These are phyloP conservation scores for Glebionis coronaria DNA, from an alignment of 129 eudicot genomes.

Conservation along the genomic window DNA sequence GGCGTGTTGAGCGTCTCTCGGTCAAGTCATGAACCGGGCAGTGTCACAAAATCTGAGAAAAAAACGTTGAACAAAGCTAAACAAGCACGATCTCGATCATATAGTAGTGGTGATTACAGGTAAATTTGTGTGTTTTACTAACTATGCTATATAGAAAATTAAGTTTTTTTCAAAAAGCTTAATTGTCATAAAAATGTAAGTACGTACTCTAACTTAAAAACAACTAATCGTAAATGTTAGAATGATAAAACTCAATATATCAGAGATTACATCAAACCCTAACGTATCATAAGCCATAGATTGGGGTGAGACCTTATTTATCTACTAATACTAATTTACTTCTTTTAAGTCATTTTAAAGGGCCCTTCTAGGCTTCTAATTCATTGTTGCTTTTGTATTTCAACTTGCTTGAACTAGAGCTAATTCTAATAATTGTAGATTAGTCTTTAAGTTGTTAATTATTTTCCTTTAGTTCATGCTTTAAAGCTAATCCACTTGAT, in stretches of 20 bases:
- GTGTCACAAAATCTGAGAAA: constrained; percentile 26
- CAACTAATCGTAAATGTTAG: too few relatives aligned
- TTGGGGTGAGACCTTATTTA: too few relatives aligned
- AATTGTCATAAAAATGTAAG: neutral
- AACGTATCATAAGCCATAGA: too few relatives aligned
- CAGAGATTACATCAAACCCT: too few relatives aligned
- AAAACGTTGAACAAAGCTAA: constrained; percentile 33
- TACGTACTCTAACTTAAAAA: too few relatives aligned
- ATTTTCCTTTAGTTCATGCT: neutral
- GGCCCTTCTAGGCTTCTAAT: neutral
- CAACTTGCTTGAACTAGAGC: neutral
- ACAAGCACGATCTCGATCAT: constrained; percentile 29
- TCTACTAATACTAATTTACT: too few relatives aligned
- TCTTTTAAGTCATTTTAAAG: neutral
- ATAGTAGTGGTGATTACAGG: constrained; percentile 38
- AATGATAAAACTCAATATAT: too few relatives aligned
- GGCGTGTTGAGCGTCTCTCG: constrained; percentile 26
- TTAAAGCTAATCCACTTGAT: constrained; percentile 4
- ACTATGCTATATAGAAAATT: neutral
- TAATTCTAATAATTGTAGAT: neutral
- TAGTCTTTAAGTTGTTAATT: neutral
- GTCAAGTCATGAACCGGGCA: constrained; percentile 11
- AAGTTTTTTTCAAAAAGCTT: neutral
- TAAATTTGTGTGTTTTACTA: constrained; percentile 1
- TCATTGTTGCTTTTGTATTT: neutral